Evolutionary conservation across 305 asterid species (phyloP).

Genomic region (Solanum hybrid): DNA sequence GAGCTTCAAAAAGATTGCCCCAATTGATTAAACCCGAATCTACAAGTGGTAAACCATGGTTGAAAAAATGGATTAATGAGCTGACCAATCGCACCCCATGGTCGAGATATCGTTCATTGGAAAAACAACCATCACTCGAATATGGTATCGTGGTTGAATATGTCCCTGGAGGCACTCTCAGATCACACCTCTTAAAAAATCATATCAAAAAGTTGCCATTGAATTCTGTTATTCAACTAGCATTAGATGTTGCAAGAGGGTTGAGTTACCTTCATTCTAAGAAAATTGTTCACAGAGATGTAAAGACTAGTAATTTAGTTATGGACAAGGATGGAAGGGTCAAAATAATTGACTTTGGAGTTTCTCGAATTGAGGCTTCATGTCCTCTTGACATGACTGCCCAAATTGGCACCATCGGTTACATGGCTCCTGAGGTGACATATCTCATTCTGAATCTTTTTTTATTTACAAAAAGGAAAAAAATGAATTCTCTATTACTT

Average conservation of each 20-base stretch:
- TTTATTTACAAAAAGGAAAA: not conserved
- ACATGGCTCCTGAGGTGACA: constrained; percentile 18
- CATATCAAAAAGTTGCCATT: constrained; percentile 33
- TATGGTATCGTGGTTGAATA: constrained; percentile 32
- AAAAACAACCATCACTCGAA: constrained; percentile 14
- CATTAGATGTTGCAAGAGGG: constrained; percentile 50
- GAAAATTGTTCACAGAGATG: constrained; percentile 31
- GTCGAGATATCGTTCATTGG: not conserved
- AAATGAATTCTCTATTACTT: not conserved
- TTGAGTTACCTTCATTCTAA: constrained; percentile 25
- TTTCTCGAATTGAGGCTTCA: constrained; percentile 9
- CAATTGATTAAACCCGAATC: constrained; percentile 20
- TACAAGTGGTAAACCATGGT: constrained; percentile 24
- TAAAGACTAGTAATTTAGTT: constrained; percentile 17
- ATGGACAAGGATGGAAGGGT: not conserved
- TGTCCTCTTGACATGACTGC: constrained; percentile 9
- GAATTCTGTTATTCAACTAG: constrained; percentile 37
- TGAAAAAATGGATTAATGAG: constrained; percentile 15
- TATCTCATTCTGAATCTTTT: not conserved
- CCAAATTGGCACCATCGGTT: constrained; percentile 2
- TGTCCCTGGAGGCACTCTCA: constrained; percentile 47
- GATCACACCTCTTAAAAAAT: constrained; percentile 26
- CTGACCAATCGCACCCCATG: not conserved
- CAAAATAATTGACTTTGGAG: constrained; percentile 17
- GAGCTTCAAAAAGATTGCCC: constrained; percentile 54